Percentiles rank a stretch among this genome's conserved stretches.
Conservation (phyloP, 495 filamentous ascomycete genomes). For the Aspergillus heteromorphus region DNA sequence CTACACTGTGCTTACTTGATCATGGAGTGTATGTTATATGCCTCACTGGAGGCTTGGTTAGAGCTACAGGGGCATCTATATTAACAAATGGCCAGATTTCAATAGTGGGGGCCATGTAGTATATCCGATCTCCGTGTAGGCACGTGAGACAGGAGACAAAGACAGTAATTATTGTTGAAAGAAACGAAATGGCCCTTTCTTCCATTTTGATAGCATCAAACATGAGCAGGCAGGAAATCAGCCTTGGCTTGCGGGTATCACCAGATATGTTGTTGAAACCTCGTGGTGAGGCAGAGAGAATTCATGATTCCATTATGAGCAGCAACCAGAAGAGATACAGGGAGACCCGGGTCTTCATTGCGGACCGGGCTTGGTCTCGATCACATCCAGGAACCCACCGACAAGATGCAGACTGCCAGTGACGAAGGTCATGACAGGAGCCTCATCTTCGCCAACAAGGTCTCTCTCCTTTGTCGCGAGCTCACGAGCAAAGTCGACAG, state of each 20-base stretch:
- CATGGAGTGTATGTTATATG: neutral
- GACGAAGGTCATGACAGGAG: slow-evolving; percentile 49
- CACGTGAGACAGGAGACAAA: neutral
- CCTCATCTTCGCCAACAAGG: slow-evolving; percentile 27
- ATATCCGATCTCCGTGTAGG: no score
- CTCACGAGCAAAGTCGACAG: slow-evolving; percentile 60
- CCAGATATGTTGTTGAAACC: slow-evolving; percentile 16
- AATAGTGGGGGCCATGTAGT: no score
- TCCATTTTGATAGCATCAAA: neutral
- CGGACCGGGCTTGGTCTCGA: slow-evolving; percentile 54
- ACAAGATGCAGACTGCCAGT: slow-evolving; percentile 91
- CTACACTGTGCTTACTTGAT: no score
- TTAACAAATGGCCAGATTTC: neutral
- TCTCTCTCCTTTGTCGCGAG: slow-evolving; percentile 37
- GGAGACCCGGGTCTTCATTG: slow-evolving; percentile 1
- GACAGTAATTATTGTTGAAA: slow-evolving; percentile 12
- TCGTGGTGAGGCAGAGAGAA: neutral
- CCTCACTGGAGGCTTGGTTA: neutral
- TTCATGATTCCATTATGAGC: neutral
- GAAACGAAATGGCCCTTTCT: slow-evolving; percentile 4
- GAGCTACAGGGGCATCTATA: neutral
- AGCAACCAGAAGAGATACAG: neutral
- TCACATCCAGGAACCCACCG: slow-evolving; percentile 69
- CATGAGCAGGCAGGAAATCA: slow-evolving; percentile 5
- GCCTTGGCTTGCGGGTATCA: slow-evolving; percentile 10